Conservation (phyloP, 192 early-diverging fungal genomes). For the Entomortierella chlamydospora region DNA sequence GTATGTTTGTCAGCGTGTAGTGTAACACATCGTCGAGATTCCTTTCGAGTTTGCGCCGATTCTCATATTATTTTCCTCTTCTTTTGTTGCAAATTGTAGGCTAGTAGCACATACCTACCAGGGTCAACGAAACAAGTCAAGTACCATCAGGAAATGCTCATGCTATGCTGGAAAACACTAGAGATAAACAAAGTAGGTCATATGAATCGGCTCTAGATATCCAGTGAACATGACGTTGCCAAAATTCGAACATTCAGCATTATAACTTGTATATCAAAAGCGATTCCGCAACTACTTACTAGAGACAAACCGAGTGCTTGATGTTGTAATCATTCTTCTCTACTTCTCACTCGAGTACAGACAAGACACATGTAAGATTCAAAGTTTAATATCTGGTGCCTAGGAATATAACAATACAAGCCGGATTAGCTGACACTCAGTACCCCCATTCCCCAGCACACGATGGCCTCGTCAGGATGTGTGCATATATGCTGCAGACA, state of each 20-base stretch:
- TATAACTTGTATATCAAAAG: slow-evolving; percentile 54
- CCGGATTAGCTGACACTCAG: background rate
- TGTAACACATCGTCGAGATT: too few species aligned
- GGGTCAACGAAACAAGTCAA: slow-evolving; percentile 78
- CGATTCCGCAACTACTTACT: slow-evolving; percentile 70
- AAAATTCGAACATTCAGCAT: too few species aligned
- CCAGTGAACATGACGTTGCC: background rate
- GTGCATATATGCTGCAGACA: slow-evolving; percentile 76
- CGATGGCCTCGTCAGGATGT: slow-evolving; percentile 80
- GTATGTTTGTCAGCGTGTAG: slow-evolving; percentile 20
- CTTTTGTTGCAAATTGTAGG: slow-evolving; percentile 32
- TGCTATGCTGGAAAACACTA: slow-evolving; percentile 88
- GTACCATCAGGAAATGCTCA: slow-evolving; percentile 75
- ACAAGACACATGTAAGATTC: slow-evolving; percentile 63
- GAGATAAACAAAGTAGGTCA: slow-evolving; percentile 78
- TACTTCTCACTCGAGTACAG: slow-evolving; percentile 73
- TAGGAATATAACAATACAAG: too few species aligned
- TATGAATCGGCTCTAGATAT: background rate
- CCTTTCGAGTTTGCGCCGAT: background rate
- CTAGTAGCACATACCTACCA: slow-evolving; percentile 80
- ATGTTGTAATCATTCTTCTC: slow-evolving; percentile 69
- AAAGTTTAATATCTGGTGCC: background rate
- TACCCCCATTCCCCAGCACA: slow-evolving; percentile 59
- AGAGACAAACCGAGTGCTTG: slow-evolving; percentile 72
- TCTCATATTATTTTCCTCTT: too few species aligned